Evolutionary conservation across 768 basidiomycete species (phyloP), one percentile per base, ranked within the genome.

Genomic region (Cystobasidium tubakii): DNA sequence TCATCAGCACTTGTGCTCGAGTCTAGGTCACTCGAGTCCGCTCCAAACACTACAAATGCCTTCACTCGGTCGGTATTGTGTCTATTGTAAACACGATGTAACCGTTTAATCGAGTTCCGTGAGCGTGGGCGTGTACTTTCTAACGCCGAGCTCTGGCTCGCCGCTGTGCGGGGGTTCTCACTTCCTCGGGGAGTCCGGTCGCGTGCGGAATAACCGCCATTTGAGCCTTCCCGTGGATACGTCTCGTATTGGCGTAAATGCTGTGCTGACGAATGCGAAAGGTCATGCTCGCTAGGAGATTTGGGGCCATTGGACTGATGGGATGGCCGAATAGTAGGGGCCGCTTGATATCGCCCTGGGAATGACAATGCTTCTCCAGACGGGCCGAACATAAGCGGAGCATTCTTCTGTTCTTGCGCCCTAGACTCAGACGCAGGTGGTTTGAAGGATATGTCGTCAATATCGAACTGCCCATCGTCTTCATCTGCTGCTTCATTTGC

Each of bases 381-480:
- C 3, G 39, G 60, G 21, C 39, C 19, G 15, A 10, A 42, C 23
- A 33, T 27, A n/a, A 62, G 15, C 12, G 60, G 64, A 15, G 25
- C 33, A 29, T 10, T 27, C 23, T 27, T 60, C 13, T 27, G 57
- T 29, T 15, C 57, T 12, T 10, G 10, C 15, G 17, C 27, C 1
- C 75, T 73, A 0, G 75, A 72, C 1, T 62, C 64, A 29, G 63
- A 69, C 4, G 78, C 75, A 33, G 67, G 67, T n/a, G 67, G 34
- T n/a, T 88, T 87, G 1, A 85, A 84, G 3, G 89, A 88, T 23
- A 89, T 89, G 82, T 97, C 94, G 77, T 96, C 90, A 66, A 98
- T 98, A 81, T 99, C 96, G 81, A 88, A 77, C 23, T 75, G 70
- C 34, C 84, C 76, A 4, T 80, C 84, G n/a, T 76, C 79, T 6